phyloP scores from a whole-genome alignment of 495 filamentous ascomycete genomes.

The Friedmanniomyces endolithicus region DNA sequence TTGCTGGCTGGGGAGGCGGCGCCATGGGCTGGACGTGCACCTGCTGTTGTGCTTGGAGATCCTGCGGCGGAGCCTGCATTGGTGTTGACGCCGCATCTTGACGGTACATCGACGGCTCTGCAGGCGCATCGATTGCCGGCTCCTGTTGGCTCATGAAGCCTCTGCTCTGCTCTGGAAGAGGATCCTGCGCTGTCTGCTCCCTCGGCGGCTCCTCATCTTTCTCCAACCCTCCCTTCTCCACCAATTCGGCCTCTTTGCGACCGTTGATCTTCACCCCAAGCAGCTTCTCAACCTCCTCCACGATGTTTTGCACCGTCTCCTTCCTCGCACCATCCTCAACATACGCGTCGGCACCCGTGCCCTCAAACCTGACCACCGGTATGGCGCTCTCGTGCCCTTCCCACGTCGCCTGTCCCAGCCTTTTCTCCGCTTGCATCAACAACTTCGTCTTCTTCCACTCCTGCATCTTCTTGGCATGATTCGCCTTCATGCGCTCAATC shows the following conservation, averaged over 20 bases:
- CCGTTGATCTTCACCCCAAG: constrained; percentile 24
- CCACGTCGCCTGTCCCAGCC: constrained; percentile 22
- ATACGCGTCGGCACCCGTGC: constrained; percentile 1
- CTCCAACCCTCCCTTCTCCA: constrained; percentile 31
- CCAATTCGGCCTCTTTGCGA: constrained; percentile 24
- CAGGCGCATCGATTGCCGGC: not conserved
- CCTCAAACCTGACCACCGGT: constrained; percentile 4
- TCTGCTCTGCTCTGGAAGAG: not conserved
- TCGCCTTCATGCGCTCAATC: constrained; percentile 66
- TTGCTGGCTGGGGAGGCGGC: not conserved
- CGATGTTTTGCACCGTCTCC: constrained; percentile 24
- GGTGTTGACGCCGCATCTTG: constrained; percentile 29
- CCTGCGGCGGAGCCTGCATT: constrained; percentile 8
- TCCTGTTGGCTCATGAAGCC: not conserved
- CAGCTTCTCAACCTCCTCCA: constrained; percentile 25
- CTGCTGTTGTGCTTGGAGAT: not conserved
- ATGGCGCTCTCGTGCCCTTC: constrained; percentile 13
- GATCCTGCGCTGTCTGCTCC: not conserved
- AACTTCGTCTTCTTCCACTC: constrained; percentile 49
- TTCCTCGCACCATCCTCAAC: constrained; percentile 1
- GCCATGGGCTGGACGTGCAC: not conserved
- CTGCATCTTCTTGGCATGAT: constrained; percentile 61
- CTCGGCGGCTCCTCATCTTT: constrained; percentile 21
- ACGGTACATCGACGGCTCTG: not conserved
- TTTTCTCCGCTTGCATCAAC: constrained; percentile 27